Evolutionary conservation across 768 basidiomycete genomes (phyloP), one percentile per base, ranked within the genome.

Genomic region (Trametes sanguinea): DNA sequence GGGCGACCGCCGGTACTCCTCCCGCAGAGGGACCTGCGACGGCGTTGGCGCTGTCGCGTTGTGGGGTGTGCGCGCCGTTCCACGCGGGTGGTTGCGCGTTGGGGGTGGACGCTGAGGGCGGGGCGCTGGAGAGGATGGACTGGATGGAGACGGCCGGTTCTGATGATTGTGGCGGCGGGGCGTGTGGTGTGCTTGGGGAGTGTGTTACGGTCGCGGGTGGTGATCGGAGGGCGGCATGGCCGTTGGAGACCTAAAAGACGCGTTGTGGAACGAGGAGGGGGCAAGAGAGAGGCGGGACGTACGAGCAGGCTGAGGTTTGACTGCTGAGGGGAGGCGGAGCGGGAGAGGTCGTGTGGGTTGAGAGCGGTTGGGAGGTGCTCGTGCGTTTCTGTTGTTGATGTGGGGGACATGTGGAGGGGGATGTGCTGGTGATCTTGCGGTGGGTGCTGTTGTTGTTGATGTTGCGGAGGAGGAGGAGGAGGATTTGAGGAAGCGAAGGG

Each of bases 291-390:
- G 65, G 63, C 68, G 42, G 69, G 62, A 48, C 74, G 70, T 64
- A 79, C 75, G 56, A 77, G 73, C 11, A 76, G 61, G 67, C 71
- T 79, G 75, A 73, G 77, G 68, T 69, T 78, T 69, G 70, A 76
- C 60, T 73, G 83, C 63, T 63, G 72, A 39, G 68, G 74, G 50
- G 70, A 81, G 69, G 72, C 80, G 71, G 75, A 79, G 74, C 71
- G 84, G 63, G 85, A 81, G 14, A 82, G 80, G 67, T 85, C 72
- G 81, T 76, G 54, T 78, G 81, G 30, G 75, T 78, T 73, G 76
- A 78, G 73, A 57, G 71, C 74, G 60, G 64, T 43, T 65, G 52
- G 68, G 69, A 75, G 71, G 57, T 75, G 73, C 54, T 67, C 43
- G 68, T 72, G 74, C 65, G 70, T 66, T 70, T 73, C 51, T 35